Percentiles rank a stretch among this genome's conserved stretches.
These are phyloP conservation scores for Ceriops tagal DNA, from an alignment of 345 rosid genomes.

Conservation along the genomic window DNA sequence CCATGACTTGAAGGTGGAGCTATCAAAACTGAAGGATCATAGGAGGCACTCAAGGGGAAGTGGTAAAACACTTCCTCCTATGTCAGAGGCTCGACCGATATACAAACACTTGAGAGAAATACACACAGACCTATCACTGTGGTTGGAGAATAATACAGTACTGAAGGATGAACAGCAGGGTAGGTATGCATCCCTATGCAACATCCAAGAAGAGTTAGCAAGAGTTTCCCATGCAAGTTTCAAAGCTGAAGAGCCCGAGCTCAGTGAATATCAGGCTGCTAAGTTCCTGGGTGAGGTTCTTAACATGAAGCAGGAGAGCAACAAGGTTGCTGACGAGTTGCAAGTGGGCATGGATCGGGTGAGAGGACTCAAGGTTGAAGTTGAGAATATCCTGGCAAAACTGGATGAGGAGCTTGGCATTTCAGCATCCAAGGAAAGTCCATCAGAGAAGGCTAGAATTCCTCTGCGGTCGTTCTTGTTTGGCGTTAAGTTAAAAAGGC, in stretches of 20 bases:
- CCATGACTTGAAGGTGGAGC: conserved; percentile 57
- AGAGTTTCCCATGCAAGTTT: conserved; percentile 31
- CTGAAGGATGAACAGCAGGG: conserved; percentile 64
- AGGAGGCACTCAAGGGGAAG: conserved; percentile 32
- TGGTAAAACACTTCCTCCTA: conserved; percentile 18
- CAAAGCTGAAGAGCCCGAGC: conserved; percentile 34
- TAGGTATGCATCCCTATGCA: conserved; percentile 49
- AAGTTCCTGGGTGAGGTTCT: conserved; percentile 79
- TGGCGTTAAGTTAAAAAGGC: conserved; percentile 73
- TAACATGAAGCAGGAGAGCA: conserved; percentile 88
- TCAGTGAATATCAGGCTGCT: conserved; percentile 64
- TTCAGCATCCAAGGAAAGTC: conserved; percentile 26
- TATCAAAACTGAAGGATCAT: conserved; percentile 34
- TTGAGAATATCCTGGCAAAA: conserved; percentile 41
- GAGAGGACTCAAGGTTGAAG: conserved; percentile 39
- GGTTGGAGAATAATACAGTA: conserved; percentile 69
- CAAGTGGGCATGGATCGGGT: conserved; percentile 54
- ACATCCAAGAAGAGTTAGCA: conserved; percentile 63
- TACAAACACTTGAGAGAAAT: conserved; percentile 73
- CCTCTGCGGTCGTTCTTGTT: conserved; percentile 79
- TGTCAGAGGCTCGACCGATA: conserved; percentile 61
- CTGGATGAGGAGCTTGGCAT: conserved; percentile 56
- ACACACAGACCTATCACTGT: conserved; percentile 60
- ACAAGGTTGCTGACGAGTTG: conserved; percentile 58
- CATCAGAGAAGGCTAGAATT: conserved; percentile 41